Percentiles rank a stretch among this genome's conserved stretches.
These are phyloP conservation scores for Ustilago sp. DNA, from an alignment of 1,284 basidiomycete species.

Conservation along the genomic window DNA sequence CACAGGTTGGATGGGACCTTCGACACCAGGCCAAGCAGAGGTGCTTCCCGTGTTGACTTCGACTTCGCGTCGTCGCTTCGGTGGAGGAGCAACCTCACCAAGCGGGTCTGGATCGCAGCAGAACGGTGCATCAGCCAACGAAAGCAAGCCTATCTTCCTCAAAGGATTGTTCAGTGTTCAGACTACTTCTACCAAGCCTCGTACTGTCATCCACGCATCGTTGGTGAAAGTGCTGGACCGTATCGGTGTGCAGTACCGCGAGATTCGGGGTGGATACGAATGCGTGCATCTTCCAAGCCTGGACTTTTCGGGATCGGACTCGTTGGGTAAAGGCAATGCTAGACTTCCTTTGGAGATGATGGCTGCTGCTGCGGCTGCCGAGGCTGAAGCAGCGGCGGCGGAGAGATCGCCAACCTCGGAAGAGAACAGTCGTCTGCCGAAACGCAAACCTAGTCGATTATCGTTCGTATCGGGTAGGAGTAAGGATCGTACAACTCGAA, in stretches of 20 bases:
- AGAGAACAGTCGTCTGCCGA: slow-evolving; percentile 29
- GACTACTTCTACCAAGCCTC: slow-evolving; percentile 91
- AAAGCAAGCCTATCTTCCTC: slow-evolving; percentile 67
- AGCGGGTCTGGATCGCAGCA: slow-evolving; percentile 9
- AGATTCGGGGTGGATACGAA: slow-evolving; percentile 91
- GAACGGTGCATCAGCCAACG: slow-evolving; percentile 18
- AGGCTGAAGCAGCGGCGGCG: slow-evolving; percentile 23
- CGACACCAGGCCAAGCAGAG: slow-evolving; percentile 44
- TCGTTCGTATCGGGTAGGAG: slow-evolving; percentile 51
- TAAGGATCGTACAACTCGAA: slow-evolving; percentile 29
- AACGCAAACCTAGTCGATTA: slow-evolving; percentile 56
- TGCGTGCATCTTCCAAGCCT: slow-evolving; percentile 95
- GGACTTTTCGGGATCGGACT: slow-evolving; percentile 72
- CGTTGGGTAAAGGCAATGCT: slow-evolving; percentile 56
- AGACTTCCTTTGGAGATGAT: slow-evolving; percentile 51
- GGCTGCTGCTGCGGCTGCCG: slow-evolving; percentile 27
- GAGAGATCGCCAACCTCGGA: slow-evolving; percentile 25
- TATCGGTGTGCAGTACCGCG: slow-evolving; percentile 92
- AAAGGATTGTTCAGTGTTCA: slow-evolving; percentile 76
- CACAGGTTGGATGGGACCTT: slow-evolving; percentile 44
- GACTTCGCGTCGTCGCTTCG: slow-evolving; percentile 35
- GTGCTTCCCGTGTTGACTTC: slow-evolving; percentile 38
- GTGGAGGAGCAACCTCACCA: slow-evolving; percentile 18
- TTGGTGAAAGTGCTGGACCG: slow-evolving; percentile 87
- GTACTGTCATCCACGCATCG: slow-evolving; percentile 82